Conservation (phyloP, 2,329 filamentous ascomycete species). For the Rutstroemia sp. region DNA sequence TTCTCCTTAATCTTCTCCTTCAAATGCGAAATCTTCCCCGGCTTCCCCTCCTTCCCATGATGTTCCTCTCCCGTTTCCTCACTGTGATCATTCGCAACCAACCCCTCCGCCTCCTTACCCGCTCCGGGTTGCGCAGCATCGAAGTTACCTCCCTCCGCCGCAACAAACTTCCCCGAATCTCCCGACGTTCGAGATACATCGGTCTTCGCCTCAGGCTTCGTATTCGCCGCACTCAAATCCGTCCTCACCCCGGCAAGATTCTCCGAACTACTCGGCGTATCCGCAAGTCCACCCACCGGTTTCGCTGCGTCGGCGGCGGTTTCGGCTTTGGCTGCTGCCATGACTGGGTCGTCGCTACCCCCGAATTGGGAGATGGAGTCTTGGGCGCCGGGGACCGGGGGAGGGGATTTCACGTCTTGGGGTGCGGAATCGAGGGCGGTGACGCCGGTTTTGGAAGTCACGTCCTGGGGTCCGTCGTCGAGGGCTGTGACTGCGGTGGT, state of each 20-base stretch:
- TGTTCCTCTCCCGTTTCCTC: constrained; percentile 9
- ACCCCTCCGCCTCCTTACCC: constrained; percentile 58
- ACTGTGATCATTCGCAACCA: constrained; percentile 37
- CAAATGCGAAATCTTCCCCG: constrained; percentile 43
- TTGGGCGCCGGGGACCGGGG: neutral
- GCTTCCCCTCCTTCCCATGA: constrained; percentile 15
- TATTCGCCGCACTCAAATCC: neutral
- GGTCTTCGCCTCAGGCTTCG: constrained; percentile 15
- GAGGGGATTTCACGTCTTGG: neutral
- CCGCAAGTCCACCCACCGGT: neutral
- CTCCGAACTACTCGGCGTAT: neutral
- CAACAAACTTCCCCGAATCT: constrained; percentile 38
- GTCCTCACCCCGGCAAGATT: neutral
- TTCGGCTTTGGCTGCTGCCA: neutral
- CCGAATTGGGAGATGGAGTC: neutral
- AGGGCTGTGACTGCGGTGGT: neutral
- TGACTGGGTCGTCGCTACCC: neutral
- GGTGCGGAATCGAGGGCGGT: neutral
- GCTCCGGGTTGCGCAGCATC: constrained; percentile 58
- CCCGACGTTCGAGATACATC: constrained; percentile 43
- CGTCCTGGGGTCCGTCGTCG: too few relatives aligned
- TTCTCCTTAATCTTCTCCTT: constrained; percentile 64
- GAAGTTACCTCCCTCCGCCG: constrained; percentile 60
- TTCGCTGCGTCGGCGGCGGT: neutral
- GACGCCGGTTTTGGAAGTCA: neutral